Percentiles rank a stretch among this genome's conserved stretches.
Conservation (phyloP, 2,329 filamentous ascomycete genomes). For the Neurospora sp. region DNA sequence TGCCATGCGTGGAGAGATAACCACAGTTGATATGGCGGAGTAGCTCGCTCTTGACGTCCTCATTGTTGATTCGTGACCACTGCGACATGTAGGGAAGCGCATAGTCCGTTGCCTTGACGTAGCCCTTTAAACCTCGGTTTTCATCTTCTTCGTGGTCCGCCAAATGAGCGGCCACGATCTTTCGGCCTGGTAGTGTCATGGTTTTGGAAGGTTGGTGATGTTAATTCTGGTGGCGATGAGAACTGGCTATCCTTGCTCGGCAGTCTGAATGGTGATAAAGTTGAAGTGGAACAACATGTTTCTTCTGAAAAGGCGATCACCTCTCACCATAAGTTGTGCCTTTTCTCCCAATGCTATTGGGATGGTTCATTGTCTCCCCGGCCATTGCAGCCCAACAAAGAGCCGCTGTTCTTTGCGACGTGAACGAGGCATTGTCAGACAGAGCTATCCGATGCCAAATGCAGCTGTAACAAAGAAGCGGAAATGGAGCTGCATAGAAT, state of each 20-base stretch:
- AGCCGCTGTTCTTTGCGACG: neutral
- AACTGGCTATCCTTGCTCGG: neutral
- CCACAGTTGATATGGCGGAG: conserved; percentile 45
- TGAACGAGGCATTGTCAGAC: neutral
- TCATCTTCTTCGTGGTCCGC: conserved; percentile 18
- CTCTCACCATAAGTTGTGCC: neutral
- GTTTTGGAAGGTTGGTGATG: neutral
- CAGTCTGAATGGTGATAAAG: neutral
- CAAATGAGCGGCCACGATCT: conserved; percentile 10
- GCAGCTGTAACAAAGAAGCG: neutral
- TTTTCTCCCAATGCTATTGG: neutral
- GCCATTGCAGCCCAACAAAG: neutral
- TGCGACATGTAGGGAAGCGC: conserved; percentile 31
- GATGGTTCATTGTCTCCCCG: neutral
- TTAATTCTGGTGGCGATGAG: neutral
- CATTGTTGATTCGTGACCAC: conserved; percentile 25
- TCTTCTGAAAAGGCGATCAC: neutral
- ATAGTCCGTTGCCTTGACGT: conserved; percentile 30
- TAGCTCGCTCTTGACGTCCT: conserved; percentile 20
- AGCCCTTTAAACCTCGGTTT: conserved; percentile 23
- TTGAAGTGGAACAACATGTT: neutral
- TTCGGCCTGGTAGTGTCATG: neutral
- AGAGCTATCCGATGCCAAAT: neutral
- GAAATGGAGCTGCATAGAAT: neutral
- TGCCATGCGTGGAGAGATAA: conserved; percentile 43